A percentile compares a stretch with the other conserved stretches of the same genome.
Evolutionary conservation across 306 rosid genomes (phyloP).

Genomic region (Dryas octopetala): DNA sequence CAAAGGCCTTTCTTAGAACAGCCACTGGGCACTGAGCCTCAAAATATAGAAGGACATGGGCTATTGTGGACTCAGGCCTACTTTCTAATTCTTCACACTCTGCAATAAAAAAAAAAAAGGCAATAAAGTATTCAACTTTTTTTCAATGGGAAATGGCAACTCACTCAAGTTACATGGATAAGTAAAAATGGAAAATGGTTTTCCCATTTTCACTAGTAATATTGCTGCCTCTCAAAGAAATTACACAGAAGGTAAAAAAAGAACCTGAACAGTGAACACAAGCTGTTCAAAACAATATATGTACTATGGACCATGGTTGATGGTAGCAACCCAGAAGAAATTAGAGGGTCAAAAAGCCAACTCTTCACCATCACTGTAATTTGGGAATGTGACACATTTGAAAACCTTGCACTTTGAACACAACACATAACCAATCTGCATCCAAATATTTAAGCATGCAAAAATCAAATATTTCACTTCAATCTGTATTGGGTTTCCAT

Average conservation of each 20-base stretch:
- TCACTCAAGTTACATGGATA: background rate
- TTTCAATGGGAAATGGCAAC: background rate
- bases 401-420: conserved; percentile 84
- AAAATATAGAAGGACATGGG: background rate
- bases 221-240: background rate
- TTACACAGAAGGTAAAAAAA: background rate
- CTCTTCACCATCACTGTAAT: conserved; percentile 55
- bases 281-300: no score
- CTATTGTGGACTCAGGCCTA: background rate
- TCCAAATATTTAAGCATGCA: conserved; percentile 1
- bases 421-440: conserved; percentile 73
- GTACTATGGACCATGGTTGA: no score
- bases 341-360: conserved; percentile 33
- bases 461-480: background rate
- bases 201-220: background rate
- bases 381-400: conserved; percentile 85
- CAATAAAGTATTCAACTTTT: background rate
- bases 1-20: background rate
- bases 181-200: background rate
- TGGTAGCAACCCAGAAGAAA: background rate
- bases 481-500: background rate
- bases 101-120: background rate
- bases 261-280: background rate
- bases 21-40: background rate
- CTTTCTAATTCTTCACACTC: background rate